Evolutionary conservation across 352 stramenopile species (phyloP), one percentile per base, ranked within the genome.

Genomic region (Thraustochytrium sp.): DNA sequence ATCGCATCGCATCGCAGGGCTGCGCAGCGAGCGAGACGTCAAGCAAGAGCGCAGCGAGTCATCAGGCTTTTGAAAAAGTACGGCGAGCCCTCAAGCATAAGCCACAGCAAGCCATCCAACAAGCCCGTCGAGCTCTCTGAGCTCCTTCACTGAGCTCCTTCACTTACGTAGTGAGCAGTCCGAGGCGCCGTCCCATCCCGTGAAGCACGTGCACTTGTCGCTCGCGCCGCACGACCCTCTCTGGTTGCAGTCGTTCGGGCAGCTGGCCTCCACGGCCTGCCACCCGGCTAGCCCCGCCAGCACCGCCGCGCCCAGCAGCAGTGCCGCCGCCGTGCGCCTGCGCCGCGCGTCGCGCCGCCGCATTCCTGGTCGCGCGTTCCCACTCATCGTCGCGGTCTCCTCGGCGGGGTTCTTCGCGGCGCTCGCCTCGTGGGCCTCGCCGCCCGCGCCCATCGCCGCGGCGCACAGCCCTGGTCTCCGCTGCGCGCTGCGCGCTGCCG

Each of bases 1-100:
- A 29, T 90, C 98, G 88, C 48, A 98, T 90, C 88, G 98, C 95
- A 9, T 94, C 95, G 75, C 93, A 93, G 36, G 93, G 93, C 18
- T 55, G 18, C 34, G 92, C 96, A 86, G 97, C 94, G 8, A 95
- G 89, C 82, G 95, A 92, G 1, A 94, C 91, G 72, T 90, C 92
- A 68, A 94, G 96, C 2, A 87, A 88, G 63, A 93, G 97, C 38
- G 90, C n/a, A n/a, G n/a, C n/a, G n/a, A n/a, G n/a, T n/a, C n/a
- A n/a, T n/a, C n/a, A n/a, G n/a, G n/a, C n/a, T n/a, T n/a, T n/a
- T n/a, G n/a, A n/a, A n/a, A n/a, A n/a, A n/a, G n/a, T n/a, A n/a
- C n/a, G n/a, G n/a, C n/a, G n/a, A n/a, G n/a, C n/a, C n/a, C n/a
- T n/a, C n/a, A n/a, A n/a, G n/a, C n/a, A n/a, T n/a, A n/a, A n/a